Percentiles rank a stretch among this genome's conserved stretches.
phyloP scores from a whole-genome alignment of 192 early-diverging fungal species.

The Coemansia sp. region DNA sequence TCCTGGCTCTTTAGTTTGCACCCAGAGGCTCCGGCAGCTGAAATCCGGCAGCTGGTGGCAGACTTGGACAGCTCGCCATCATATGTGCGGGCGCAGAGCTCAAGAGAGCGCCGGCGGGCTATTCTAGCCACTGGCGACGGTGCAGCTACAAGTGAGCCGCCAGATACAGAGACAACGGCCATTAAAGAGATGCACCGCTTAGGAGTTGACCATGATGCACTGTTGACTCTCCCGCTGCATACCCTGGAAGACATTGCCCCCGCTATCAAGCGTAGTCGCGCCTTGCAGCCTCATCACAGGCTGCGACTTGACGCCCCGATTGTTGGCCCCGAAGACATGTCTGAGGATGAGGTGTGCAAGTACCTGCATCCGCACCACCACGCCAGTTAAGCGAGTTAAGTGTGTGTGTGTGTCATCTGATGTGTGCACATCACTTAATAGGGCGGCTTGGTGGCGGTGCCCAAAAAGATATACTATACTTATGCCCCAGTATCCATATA shows the following conservation, averaged over 20 bases:
- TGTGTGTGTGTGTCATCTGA: neutral
- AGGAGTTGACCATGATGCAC: constrained; percentile 16
- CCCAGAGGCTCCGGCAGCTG: neutral
- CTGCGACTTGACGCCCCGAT: constrained; percentile 6
- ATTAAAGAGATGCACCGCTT: constrained; percentile 9
- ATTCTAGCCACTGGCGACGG: constrained; percentile 1
- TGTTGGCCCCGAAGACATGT: constrained; percentile 26
- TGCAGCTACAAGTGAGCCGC: neutral
- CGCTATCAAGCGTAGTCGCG: neutral
- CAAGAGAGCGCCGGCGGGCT: constrained; percentile 4
- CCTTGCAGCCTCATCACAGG: neutral
- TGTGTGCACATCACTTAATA: neutral
- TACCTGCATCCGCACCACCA: neutral
- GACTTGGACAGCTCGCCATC: constrained; percentile 19
- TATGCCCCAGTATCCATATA: too few relatives aligned
- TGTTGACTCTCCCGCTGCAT: constrained; percentile 32
- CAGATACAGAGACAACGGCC: neutral
- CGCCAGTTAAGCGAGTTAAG: neutral
- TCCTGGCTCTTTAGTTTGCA: constrained; percentile 20
- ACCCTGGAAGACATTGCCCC: constrained; percentile 17
- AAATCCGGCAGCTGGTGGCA: constrained; percentile 1
- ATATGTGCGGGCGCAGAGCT: constrained; percentile 16
- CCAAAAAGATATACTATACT: too few relatives aligned
- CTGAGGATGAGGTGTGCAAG: constrained; percentile 14
- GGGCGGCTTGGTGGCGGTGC: neutral